phyloP scores from a whole-genome alignment of 306 rosid species.

The Lithocarpus polystachyus region DNA sequence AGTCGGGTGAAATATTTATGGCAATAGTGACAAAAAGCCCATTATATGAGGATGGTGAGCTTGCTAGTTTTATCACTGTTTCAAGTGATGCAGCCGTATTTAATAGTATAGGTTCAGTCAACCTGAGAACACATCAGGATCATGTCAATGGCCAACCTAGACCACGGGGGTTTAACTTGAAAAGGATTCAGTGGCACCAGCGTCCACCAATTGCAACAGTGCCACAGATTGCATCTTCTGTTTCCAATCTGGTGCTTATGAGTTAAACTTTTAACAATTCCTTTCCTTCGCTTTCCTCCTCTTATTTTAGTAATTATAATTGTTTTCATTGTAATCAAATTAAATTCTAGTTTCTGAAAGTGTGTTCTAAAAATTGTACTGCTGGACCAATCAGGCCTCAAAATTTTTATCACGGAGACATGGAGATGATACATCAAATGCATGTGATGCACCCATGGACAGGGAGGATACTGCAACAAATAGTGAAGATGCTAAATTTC shows the following conservation, averaged over 20 bases:
- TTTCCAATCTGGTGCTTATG: slow-evolving; percentile 63
- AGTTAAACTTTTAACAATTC: slow-evolving; percentile 5
- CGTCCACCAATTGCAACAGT: slow-evolving; percentile 42
- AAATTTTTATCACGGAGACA: slow-evolving; percentile 32
- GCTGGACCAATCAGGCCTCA: slow-evolving; percentile 47
- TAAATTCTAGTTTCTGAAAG: slow-evolving; percentile 11
- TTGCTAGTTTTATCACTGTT: slow-evolving; percentile 50
- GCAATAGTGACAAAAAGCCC: slow-evolving; percentile 58
- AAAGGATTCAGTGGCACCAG: slow-evolving; percentile 48
- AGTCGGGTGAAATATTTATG: slow-evolving; percentile 58
- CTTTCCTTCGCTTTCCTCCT: background rate
- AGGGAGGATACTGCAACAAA: slow-evolving; percentile 29
- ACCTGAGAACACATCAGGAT: slow-evolving; percentile 25
- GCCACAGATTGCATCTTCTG: slow-evolving; percentile 61
- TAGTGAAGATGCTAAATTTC: slow-evolving; percentile 25
- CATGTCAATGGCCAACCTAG: slow-evolving; percentile 24
- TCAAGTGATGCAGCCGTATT: slow-evolving; percentile 53
- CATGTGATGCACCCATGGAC: slow-evolving; percentile 7
- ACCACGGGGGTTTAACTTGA: slow-evolving; percentile 33
- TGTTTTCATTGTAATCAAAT: background rate
- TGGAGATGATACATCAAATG: slow-evolving; percentile 23
- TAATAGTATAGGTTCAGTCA: slow-evolving; percentile 25
- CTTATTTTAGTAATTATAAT: background rate
- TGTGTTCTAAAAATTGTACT: background rate
- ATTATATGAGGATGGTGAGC: slow-evolving; percentile 55